These are phyloP conservation scores for Yamadazyma sp. DNA, from an alignment of 805 yeast species.

Conservation along the genomic window DNA sequence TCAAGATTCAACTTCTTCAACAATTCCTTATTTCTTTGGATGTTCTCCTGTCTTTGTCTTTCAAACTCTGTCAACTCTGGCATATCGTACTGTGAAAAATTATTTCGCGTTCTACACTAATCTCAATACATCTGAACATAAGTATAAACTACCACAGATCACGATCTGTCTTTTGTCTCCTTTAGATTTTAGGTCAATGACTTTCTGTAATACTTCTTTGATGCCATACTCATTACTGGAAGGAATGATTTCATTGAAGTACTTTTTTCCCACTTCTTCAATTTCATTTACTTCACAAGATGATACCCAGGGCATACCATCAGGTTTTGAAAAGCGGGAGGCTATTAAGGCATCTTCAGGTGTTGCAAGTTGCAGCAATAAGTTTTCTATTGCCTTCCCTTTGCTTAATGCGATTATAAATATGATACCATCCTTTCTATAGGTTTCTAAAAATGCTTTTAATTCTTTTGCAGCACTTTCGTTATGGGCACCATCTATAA, in stretches of 20 bases:
- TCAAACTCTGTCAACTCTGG: slow-evolving; percentile 59
- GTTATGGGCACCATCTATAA: slow-evolving; percentile 94
- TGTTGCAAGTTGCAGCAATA: slow-evolving; percentile 50
- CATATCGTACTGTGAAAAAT: slow-evolving; percentile 10
- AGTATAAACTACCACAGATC: slow-evolving; percentile 41
- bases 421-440: slow-evolving; percentile 25
- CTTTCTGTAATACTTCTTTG: slow-evolving; percentile 12
- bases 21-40: slow-evolving; percentile 77
- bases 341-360: slow-evolving; percentile 55
- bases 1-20: slow-evolving; percentile 69
- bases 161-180: slow-evolving; percentile 31
- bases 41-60: slow-evolving; percentile 69
- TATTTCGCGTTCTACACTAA: slow-evolving; percentile 4
- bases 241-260: slow-evolving; percentile 13
- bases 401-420: slow-evolving; percentile 74
- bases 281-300: slow-evolving; percentile 36
- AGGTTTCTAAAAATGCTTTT: slow-evolving; percentile 43
- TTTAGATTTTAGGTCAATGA: slow-evolving; percentile 8
- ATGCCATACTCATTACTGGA: slow-evolving; percentile 11
- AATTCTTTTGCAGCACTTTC: slow-evolving; percentile 78
- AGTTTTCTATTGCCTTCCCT: slow-evolving; percentile 58
- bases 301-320: slow-evolving; percentile 92
- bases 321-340: slow-evolving; percentile 66
- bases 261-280: slow-evolving; percentile 18
- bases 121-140: slow-evolving; percentile 40